These are phyloP conservation scores for Physocladia obscura DNA, from an alignment of 192 early-diverging fungal species.

Conservation along the genomic window DNA sequence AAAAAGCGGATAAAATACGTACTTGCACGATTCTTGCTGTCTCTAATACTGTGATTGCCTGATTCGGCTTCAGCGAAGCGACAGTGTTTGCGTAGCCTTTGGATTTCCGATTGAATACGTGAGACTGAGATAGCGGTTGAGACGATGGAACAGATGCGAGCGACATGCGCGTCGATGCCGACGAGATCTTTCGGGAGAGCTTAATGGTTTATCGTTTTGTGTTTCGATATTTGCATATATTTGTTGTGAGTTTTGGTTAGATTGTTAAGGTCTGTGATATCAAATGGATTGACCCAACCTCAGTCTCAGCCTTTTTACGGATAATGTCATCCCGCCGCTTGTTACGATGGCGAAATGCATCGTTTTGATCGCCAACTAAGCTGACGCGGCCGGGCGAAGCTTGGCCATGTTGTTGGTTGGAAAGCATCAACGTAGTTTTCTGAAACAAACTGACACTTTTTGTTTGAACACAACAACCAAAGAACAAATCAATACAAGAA, in stretches of 20 bases:
- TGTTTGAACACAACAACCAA: too few species aligned
- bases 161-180: constrained; percentile 12
- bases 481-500: too few species aligned
- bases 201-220: too few species aligned
- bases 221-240: too few species aligned
- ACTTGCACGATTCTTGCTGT: constrained; percentile 54
- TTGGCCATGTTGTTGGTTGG: neutral
- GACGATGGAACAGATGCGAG: neutral
- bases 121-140: neutral
- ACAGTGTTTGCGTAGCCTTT: constrained; percentile 72
- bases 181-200: neutral
- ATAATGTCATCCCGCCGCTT: constrained; percentile 52
- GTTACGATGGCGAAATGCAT: constrained; percentile 36
- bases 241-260: neutral
- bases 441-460: too few species aligned
- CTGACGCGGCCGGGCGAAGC: neutral
- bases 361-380: neutral
- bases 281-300: constrained; percentile 18
- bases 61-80: constrained; percentile 81
- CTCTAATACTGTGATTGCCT: constrained; percentile 76
- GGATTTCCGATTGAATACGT: neutral
- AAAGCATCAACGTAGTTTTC: too few species aligned
- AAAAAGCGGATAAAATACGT: neutral
- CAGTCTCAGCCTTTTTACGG: constrained; percentile 50
- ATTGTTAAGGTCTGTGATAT: too few species aligned